phyloP scores from a whole-genome alignment of 352 stramenopile species.

The Globisporangium spiculum region DNA sequence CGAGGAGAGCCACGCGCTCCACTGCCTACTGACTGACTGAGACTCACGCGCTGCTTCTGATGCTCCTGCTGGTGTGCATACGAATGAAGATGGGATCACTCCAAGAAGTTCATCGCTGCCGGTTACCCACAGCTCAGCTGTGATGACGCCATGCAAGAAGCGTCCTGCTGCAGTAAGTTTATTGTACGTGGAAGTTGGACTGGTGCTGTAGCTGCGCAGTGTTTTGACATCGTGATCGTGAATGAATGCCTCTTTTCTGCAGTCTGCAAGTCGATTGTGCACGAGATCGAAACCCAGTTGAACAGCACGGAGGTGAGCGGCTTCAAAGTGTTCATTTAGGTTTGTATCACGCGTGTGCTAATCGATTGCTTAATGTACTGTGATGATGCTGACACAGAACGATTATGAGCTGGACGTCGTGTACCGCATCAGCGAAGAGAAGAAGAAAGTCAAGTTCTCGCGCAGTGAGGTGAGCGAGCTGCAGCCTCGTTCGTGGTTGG shows the following conservation, averaged over 20 bases:
- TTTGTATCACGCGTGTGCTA: background rate
- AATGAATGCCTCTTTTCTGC: background rate
- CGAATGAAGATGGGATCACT: constrained; percentile 62
- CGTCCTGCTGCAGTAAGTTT: constrained; percentile 74
- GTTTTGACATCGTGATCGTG: background rate
- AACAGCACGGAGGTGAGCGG: constrained; percentile 58
- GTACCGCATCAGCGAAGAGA: constrained; percentile 85
- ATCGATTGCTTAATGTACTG: background rate
- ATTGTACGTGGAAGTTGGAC: background rate
- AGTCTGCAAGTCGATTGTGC: constrained; percentile 84
- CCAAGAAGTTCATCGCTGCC: constrained; percentile 69
- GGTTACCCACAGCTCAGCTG: constrained; percentile 65
- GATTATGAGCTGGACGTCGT: constrained; percentile 84
- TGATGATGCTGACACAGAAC: constrained; percentile 30
- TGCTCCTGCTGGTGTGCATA: background rate
- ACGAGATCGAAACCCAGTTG: constrained; percentile 77
- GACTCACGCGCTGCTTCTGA: background rate
- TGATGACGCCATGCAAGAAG: constrained; percentile 42
- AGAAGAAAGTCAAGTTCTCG: constrained; percentile 83
- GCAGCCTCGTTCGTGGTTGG: background rate
- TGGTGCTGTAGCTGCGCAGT: too few relatives aligned
- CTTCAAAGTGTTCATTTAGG: background rate
- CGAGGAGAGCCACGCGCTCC: background rate
- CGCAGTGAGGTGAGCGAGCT: constrained; percentile 54
- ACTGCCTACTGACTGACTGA: background rate